Base-by-base conservation (phyloP, 2,329 filamentous ascomycete species). In the Dryadomyces quercus-mongolicae region DNA sequence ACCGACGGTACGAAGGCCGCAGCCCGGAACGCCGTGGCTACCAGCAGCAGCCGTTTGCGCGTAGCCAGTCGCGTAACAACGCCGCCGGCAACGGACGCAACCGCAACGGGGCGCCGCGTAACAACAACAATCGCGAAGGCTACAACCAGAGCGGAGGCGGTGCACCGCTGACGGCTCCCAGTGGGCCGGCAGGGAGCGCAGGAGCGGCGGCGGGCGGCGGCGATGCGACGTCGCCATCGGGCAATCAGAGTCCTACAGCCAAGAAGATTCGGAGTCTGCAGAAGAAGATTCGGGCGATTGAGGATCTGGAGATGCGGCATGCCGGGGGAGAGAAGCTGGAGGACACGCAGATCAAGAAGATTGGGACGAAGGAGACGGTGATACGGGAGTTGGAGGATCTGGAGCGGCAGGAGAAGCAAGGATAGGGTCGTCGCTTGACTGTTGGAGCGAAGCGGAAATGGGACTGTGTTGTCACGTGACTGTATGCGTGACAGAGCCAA, bases 291-390 rank as follows among this genome's bases (percentile, higher is more conserved):
- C 83, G 93, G 20, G 93, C 93, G 12, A 98, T 98, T 65, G 93
- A 98, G 66, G 93, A 98, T 67, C 74, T 98, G 58, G 95, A 97
- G 76, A 96, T 97, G 91, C 83, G 93, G 55, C 83, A 91, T 61
- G 93, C 92, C 2, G 85, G 86, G 38, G 92, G 92, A 5, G 93
- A 98, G 77, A 97, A 96, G 77, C 74, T 98, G 57, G 93, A 98
- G 73, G 92, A 96, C 65, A 98, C 93, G 36, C 93, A 98, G 73
- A 83, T 98, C 70, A 94, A 95, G 78, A 98, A 98, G 80, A 98
- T 98, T 63, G 80, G 82, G 54, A 97, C 90, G 21, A 95, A 97
- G 74, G 75, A 83, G 50, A 71, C 79, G 16, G 92, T 98, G 56
- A 76, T 91, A 58, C 88, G 86, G 71, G 93, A 98, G 72, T 73